A percentile compares a stretch with the other conserved stretches of the same genome.
Conservation (phyloP, 2,329 filamentous ascomycete species). For the Plectosphaerella cucumerina region DNA sequence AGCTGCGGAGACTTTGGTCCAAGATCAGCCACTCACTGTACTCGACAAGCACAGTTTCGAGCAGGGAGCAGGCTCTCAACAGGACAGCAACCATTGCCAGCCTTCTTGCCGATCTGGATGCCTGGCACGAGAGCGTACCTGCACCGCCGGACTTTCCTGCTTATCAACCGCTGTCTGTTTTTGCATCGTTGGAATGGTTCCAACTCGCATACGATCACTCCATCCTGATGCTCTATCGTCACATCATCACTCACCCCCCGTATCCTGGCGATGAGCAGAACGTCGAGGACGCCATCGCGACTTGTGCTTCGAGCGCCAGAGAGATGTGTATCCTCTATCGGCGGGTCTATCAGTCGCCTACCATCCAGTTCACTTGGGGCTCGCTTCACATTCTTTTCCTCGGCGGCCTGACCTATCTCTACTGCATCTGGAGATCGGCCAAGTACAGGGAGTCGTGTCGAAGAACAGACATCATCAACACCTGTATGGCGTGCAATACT, state of each 20-base stretch:
- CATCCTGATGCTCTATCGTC: slow-evolving; percentile 24
- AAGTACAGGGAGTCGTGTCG: slow-evolving; percentile 2
- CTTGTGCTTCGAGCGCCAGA: slow-evolving; percentile 13
- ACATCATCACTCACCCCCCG: neutral
- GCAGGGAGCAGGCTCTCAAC: neutral
- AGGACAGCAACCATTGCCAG: slow-evolving; percentile 11
- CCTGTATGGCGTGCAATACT: slow-evolving; percentile 28
- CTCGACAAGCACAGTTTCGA: neutral
- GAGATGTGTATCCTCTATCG: slow-evolving; percentile 29
- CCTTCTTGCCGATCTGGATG: slow-evolving; percentile 19
- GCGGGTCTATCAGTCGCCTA: slow-evolving; percentile 22
- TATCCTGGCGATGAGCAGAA: neutral
- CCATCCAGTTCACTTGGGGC: slow-evolving; percentile 22
- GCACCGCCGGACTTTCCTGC: slow-evolving; percentile 13
- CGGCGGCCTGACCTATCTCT: slow-evolving; percentile 27
- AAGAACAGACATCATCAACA: slow-evolving; percentile 18
- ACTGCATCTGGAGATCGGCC: slow-evolving; percentile 10
- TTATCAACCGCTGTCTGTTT: slow-evolving; percentile 21
- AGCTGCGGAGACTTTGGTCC: slow-evolving; percentile 23
- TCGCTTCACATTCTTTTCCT: slow-evolving; percentile 29
- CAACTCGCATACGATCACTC: slow-evolving; percentile 31
- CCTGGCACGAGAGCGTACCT: slow-evolving; percentile 14
- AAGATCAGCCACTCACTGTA: slow-evolving; percentile 21
- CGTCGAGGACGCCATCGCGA: slow-evolving; percentile 7
- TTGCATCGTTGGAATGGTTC: slow-evolving; percentile 32